Conservation (phyloP, 164 flowering plant genomes). For the Vitis amurensis region DNA sequence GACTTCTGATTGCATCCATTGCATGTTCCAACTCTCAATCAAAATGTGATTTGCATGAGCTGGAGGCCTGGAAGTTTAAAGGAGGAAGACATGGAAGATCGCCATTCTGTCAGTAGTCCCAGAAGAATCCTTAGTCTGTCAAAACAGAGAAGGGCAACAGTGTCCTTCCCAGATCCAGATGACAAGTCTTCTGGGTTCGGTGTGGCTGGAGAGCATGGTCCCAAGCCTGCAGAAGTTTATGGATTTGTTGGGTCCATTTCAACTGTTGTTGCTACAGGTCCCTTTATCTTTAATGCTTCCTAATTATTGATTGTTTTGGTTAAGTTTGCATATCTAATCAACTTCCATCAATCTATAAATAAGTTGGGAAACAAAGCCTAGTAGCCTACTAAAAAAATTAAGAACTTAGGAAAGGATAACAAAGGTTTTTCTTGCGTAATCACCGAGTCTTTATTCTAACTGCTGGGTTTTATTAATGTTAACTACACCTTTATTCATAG, state of each 20-base stretch:
- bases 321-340: background rate
- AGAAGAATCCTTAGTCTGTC: slow-evolving; percentile 70
- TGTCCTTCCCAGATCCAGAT: slow-evolving; percentile 45
- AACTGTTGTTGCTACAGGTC: slow-evolving; percentile 82
- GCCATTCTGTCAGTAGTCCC: slow-evolving; percentile 68
- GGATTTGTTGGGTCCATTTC: slow-evolving; percentile 92
- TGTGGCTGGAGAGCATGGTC: slow-evolving; percentile 67
- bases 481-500: background rate
- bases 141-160: slow-evolving; percentile 49
- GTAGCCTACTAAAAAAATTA: too few species aligned
- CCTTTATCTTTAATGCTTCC: background rate
- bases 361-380: too few species aligned
- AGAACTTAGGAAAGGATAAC: too few species aligned
- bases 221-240: slow-evolving; percentile 83
- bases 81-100: slow-evolving; percentile 48
- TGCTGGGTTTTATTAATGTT: background rate
- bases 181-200: slow-evolving; percentile 50
- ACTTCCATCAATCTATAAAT: too few species aligned
- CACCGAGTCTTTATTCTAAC: too few species aligned
- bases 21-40: too few species aligned
- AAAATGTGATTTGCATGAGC: too few species aligned
- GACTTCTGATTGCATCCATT: too few species aligned
- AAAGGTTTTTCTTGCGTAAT: too few species aligned
- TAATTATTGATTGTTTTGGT: background rate
- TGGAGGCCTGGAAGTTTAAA: too few species aligned